Conservation (phyloP, 768 basidiomycete genomes). For the Boletus coccyginus region DNA sequence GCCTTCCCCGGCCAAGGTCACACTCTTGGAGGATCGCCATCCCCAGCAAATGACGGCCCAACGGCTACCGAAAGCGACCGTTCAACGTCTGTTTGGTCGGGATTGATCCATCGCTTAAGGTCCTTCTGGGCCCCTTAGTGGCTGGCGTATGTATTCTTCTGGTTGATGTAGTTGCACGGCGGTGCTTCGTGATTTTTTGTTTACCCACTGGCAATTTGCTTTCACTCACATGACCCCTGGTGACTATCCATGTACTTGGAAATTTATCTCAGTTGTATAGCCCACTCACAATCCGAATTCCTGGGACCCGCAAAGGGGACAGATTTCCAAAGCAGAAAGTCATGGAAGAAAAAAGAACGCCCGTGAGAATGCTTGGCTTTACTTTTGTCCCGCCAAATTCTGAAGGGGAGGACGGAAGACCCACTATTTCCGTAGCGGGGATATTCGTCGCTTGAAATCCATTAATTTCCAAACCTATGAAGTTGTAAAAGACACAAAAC, state of each 20-base stretch:
- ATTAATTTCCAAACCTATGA: not conserved
- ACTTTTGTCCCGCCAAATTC: too few species aligned
- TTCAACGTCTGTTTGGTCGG: slow-evolving; percentile 37
- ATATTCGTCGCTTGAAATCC: not conserved
- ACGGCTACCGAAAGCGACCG: slow-evolving; percentile 23
- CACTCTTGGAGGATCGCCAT: slow-evolving; percentile 56
- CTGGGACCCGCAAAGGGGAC: too few species aligned
- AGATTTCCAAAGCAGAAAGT: too few species aligned
- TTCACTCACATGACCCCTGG: not conserved
- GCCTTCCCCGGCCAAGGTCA: slow-evolving; percentile 74
- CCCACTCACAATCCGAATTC: not conserved
- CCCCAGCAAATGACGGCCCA: slow-evolving; percentile 35
- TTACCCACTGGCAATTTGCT: not conserved
- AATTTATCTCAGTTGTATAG: not conserved
- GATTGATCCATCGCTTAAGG: slow-evolving; percentile 67
- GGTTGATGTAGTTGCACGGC: slow-evolving; percentile 35
- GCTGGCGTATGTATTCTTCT: slow-evolving; percentile 58
- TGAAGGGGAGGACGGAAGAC: too few species aligned
- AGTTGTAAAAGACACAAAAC: not conserved
- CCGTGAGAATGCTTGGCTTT: too few species aligned
- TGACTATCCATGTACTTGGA: not conserved
- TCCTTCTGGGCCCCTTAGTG: slow-evolving; percentile 58
- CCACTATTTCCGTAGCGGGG: too few species aligned
- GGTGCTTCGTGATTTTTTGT: not conserved
- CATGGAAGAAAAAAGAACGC: too few species aligned